Conservation (phyloP, 345 rosid genomes). For the Psidium guajava region DNA sequence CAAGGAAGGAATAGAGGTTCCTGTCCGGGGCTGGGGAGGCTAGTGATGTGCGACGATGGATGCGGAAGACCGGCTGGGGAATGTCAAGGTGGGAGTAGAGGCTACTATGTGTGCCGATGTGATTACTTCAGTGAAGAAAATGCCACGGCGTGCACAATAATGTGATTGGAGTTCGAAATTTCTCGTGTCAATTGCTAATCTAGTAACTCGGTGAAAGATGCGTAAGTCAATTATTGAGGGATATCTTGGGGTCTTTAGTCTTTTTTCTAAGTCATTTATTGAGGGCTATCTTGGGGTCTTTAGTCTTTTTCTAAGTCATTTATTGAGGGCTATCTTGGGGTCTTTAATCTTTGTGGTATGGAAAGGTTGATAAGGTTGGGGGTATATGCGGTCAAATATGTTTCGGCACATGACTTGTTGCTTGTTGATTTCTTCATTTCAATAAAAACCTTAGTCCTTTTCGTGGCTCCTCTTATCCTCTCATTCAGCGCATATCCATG, state of each 20-base stretch:
- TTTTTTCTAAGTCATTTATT: no score
- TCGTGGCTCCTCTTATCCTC: neutral
- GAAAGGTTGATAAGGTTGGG: no score
- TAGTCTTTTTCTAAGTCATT: no score
- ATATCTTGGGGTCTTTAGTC: no score
- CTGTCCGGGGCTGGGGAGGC: neutral
- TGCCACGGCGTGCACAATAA: conserved; percentile 35
- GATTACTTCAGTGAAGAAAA: conserved; percentile 43
- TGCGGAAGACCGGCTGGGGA: conserved; percentile 23
- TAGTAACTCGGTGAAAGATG: no score
- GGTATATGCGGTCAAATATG: no score
- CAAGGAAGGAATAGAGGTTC: neutral
- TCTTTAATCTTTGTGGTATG: no score
- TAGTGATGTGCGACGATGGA: neutral
- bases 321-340: no score
- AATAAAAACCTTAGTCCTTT: neutral
- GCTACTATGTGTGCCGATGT: conserved; percentile 12
- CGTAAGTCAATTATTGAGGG: no score
- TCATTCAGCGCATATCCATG: neutral
- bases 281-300: no score
- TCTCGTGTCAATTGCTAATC: no score
- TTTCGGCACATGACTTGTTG: no score
- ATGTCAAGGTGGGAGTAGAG: conserved; percentile 31
- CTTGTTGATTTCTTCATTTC: neutral
- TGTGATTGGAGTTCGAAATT: conserved; percentile 14